A percentile compares a stretch with the other conserved stretches of the same genome.
phyloP scores from a whole-genome alignment of 495 filamentous ascomycete genomes.

The Neurospora sp. region DNA sequence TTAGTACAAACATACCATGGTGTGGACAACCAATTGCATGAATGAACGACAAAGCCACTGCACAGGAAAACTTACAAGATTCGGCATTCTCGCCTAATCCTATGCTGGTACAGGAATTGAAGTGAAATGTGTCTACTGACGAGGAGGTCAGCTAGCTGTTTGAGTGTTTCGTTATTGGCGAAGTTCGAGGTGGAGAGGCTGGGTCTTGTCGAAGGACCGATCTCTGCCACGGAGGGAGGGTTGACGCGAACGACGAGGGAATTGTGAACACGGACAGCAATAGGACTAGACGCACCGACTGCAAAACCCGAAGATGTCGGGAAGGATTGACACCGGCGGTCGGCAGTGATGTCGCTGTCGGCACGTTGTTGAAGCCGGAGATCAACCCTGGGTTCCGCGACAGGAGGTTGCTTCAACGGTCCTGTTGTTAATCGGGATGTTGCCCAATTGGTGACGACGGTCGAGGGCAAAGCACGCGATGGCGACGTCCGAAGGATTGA shows the following conservation, averaged over 20 bases:
- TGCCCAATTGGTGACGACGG: background rate
- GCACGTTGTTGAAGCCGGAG: background rate
- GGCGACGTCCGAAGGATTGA: background rate
- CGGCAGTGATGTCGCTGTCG: background rate
- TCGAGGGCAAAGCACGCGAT: background rate
- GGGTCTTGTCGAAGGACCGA: background rate
- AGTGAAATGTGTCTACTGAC: conserved; percentile 5
- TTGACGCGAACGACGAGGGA: background rate
- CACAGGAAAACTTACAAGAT: background rate
- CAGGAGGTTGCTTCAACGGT: background rate
- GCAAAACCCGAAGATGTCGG: background rate
- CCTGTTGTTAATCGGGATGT: background rate
- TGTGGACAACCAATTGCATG: background rate
- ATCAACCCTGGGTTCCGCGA: background rate
- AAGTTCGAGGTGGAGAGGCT: background rate
- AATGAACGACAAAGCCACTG: background rate
- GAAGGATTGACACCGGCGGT: background rate
- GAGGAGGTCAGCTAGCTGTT: background rate
- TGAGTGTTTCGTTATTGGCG: background rate
- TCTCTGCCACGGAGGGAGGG: background rate
- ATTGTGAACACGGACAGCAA: background rate
- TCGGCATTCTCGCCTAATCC: background rate
- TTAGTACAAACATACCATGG: background rate
- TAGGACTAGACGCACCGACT: background rate
- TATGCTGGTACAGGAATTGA: conserved; percentile 17